Percentiles rank a stretch among this genome's conserved stretches.
Conservation (phyloP, 1,139 yeast species). For the Nakaseomyces delphensis region DNA sequence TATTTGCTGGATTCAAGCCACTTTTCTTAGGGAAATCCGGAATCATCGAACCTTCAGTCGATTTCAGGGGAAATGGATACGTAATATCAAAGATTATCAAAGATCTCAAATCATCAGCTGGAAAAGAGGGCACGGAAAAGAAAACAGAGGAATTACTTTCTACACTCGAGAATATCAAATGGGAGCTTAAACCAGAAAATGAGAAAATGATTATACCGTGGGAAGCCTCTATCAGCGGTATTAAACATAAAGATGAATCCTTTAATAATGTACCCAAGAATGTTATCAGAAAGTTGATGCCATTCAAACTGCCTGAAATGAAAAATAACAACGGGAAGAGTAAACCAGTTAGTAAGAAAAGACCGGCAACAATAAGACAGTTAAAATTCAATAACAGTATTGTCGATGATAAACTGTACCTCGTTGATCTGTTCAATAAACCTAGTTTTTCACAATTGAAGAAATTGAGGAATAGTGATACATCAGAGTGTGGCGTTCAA, state of each 20-base stretch:
- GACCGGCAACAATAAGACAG: constrained; percentile 13
- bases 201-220: constrained; percentile 28
- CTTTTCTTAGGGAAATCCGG: constrained; percentile 29
- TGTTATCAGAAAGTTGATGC: constrained; percentile 23
- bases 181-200: constrained; percentile 11
- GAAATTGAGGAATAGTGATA: not conserved
- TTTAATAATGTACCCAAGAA: constrained; percentile 28
- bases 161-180: not conserved
- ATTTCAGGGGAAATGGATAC: not conserved
- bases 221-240: constrained; percentile 33
- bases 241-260: constrained; percentile 26
- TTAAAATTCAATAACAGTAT: constrained; percentile 26
- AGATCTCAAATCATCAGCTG: constrained; percentile 1
- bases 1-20: constrained; percentile 33
- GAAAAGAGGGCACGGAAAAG: not conserved
- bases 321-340: constrained; percentile 11
- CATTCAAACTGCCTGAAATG: constrained; percentile 21
- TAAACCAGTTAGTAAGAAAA: constrained; percentile 3
- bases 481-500: constrained; percentile 2
- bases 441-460: not conserved
- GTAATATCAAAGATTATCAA: constrained; percentile 2
- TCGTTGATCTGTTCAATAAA: constrained; percentile 17
- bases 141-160: not conserved
- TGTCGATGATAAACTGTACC: constrained; percentile 23
- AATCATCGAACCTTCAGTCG: not conserved